These are phyloP conservation scores for Sphagnum magellanicum DNA, from an alignment of 228 moss, liverwort and hornwort genomes.

Conservation along the genomic window DNA sequence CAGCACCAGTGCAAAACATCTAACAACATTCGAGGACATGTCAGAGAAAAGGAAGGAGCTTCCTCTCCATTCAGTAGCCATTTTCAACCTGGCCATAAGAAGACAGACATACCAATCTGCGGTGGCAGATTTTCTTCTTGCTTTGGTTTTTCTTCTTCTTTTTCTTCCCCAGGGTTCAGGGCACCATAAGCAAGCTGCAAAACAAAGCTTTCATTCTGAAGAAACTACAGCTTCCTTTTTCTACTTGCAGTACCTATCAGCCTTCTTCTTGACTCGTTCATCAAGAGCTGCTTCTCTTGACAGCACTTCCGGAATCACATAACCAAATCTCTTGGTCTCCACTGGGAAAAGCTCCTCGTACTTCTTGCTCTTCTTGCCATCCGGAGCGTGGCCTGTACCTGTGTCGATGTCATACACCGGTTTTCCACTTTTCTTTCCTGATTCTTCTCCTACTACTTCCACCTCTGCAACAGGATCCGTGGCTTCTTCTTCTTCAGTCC, in stretches of 20 bases:
- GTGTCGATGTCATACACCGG: constrained; percentile 50
- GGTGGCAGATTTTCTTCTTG: too few relatives aligned
- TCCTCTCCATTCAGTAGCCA: too few relatives aligned
- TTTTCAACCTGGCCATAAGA: too few relatives aligned
- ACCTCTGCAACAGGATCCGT: constrained; percentile 2
- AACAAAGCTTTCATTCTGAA: too few relatives aligned
- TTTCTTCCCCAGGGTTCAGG: too few relatives aligned
- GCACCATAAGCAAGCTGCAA: too few relatives aligned
- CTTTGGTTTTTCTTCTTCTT: too few relatives aligned
- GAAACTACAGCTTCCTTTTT: not conserved
- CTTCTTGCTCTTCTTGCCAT: constrained; percentile 98
- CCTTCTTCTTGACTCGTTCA: constrained; percentile 93
- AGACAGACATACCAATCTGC: too few relatives aligned
- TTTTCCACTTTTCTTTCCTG: constrained; percentile 13
- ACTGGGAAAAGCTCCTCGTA: constrained; percentile 99
- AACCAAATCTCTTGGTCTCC: constrained; percentile 89
- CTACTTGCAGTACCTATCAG: constrained; percentile 98
- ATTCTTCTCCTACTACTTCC: constrained; percentile 6
- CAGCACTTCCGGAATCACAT: constrained; percentile 51
- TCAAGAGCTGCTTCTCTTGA: constrained; percentile 84
- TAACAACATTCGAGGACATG: too few relatives aligned
- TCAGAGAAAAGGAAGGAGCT: too few relatives aligned
- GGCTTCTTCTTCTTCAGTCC: constrained; percentile 12
- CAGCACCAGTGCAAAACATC: too few relatives aligned
- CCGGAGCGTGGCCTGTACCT: constrained; percentile 96